phyloP scores from a whole-genome alignment of 805 yeast genomes.

The Candida boleticola region DNA sequence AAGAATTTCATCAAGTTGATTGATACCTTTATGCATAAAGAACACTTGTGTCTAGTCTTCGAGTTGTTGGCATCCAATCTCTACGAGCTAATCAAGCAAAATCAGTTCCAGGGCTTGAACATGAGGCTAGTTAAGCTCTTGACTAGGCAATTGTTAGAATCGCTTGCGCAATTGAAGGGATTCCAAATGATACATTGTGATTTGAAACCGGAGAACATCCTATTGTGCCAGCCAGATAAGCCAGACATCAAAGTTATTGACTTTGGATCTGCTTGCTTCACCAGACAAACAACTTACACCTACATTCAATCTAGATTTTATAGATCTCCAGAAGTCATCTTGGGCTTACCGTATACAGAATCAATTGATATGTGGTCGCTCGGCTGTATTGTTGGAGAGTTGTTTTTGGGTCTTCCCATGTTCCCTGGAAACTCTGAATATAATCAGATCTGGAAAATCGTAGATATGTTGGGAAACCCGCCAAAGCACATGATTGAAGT shows the following conservation, averaged over 20 bases:
- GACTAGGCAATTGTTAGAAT: constrained; percentile 76
- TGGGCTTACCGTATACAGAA: constrained; percentile 89
- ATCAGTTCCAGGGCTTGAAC: constrained; percentile 87
- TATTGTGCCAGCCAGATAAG: constrained; percentile 73
- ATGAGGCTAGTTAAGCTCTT: constrained; percentile 76
- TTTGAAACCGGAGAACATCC: constrained; percentile 91
- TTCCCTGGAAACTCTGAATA: constrained; percentile 95
- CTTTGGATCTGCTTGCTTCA: constrained; percentile 94
- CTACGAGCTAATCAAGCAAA: constrained; percentile 88
- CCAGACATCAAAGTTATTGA: constrained; percentile 92
- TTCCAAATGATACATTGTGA: constrained; percentile 93
- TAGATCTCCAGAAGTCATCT: constrained; percentile 89
- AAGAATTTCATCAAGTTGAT: constrained; percentile 74
- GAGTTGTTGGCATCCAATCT: constrained; percentile 85
- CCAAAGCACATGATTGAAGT: constrained; percentile 96
- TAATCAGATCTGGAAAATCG: constrained; percentile 81
- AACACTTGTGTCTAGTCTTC: constrained; percentile 89
- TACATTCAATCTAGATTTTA: constrained; percentile 92
- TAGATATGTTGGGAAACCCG: constrained; percentile 80
- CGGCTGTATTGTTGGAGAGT: constrained; percentile 89
- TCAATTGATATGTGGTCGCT: constrained; percentile 97
- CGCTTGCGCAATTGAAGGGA: constrained; percentile 76
- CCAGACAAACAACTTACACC: constrained; percentile 82
- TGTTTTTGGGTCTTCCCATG: constrained; percentile 86
- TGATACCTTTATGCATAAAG: constrained; percentile 89